phyloP scores from a whole-genome alignment of 495 filamentous ascomycete species.

The Tirmania nivea region DNA sequence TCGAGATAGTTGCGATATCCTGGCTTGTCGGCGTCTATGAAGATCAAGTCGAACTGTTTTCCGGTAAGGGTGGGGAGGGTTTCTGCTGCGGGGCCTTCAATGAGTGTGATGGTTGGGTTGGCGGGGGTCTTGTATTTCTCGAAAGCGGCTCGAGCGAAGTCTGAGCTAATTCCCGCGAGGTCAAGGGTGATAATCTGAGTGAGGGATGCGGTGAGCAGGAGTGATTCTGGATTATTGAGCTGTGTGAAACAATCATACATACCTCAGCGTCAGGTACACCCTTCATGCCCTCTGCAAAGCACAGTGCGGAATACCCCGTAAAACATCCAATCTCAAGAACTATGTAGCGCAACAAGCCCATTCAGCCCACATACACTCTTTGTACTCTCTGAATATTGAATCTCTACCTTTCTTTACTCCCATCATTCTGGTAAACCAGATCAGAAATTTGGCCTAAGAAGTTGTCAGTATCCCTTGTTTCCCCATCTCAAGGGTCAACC shows the following conservation, averaged over 20 bases:
- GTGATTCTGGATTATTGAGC: background rate
- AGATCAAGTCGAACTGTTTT: conserved; percentile 18
- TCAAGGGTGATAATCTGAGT: background rate
- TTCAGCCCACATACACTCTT: background rate
- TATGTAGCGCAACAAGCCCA: background rate
- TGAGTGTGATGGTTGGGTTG: background rate
- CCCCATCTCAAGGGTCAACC: background rate
- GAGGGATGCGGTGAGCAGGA: background rate
- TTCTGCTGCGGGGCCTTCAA: background rate
- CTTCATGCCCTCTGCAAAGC: conserved; percentile 19
- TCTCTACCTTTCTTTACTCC: conserved; percentile 1
- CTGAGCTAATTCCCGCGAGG: background rate
- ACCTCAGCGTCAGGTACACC: conserved; percentile 9
- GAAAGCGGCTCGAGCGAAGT: background rate
- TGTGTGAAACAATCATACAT: background rate
- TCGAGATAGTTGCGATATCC: conserved; percentile 14
- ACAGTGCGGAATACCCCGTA: conserved; percentile 22
- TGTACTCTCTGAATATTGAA: background rate
- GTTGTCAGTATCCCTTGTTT: background rate
- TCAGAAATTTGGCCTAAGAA: conserved; percentile 13
- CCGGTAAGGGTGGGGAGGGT: conserved; percentile 1
- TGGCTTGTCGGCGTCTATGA: conserved; percentile 20
- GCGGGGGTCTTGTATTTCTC: background rate
- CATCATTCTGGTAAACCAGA: background rate
- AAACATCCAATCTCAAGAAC: conserved; percentile 23